A percentile compares a stretch with the other conserved stretches of the same genome.
Evolutionary conservation across 2,329 filamentous ascomycete genomes (phyloP).

Genomic region (Cladorrhinum sp.): DNA sequence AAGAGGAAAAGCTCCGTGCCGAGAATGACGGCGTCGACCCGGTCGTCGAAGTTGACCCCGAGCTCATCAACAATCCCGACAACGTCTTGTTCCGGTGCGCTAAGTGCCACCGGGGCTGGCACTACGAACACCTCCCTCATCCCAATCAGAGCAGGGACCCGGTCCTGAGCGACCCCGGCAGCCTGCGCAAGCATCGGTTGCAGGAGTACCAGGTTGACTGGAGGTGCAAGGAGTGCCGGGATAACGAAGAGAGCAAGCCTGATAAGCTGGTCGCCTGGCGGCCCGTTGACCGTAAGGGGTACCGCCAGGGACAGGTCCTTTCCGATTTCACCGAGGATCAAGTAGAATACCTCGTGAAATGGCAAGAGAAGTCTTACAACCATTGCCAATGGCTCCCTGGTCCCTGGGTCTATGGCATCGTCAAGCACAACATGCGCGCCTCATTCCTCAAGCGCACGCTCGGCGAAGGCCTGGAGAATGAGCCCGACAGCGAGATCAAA

Average conservation of each 20-base stretch:
- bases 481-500: slow-evolving; percentile 15
- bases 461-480: slow-evolving; percentile 44
- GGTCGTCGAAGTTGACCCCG: slow-evolving; percentile 57
- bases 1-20: slow-evolving; percentile 79
- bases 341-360: slow-evolving; percentile 93
- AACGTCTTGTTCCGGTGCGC: slow-evolving; percentile 82
- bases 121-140: slow-evolving; percentile 76
- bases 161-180: slow-evolving; percentile 40
- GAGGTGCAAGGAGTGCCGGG: slow-evolving; percentile 75
- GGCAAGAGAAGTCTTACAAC: slow-evolving; percentile 76
- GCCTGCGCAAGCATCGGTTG: slow-evolving; percentile 59
- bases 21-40: slow-evolving; percentile 80
- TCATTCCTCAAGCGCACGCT: slow-evolving; percentile 72
- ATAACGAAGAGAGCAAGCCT: slow-evolving; percentile 60
- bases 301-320: slow-evolving; percentile 49
- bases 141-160: slow-evolving; percentile 34
- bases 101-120: slow-evolving; percentile 73
- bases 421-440: slow-evolving; percentile 60
- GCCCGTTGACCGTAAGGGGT: slow-evolving; percentile 56
- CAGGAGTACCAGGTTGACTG: slow-evolving; percentile 72
- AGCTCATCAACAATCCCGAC: slow-evolving; percentile 69
- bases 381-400: slow-evolving; percentile 85
- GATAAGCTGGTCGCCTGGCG: slow-evolving; percentile 86
- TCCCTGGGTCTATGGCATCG: slow-evolving; percentile 78
- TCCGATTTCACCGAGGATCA: slow-evolving; percentile 65